These are phyloP conservation scores for Candida sanyaensis DNA, from an alignment of 1,139 yeast species.

Conservation along the genomic window DNA sequence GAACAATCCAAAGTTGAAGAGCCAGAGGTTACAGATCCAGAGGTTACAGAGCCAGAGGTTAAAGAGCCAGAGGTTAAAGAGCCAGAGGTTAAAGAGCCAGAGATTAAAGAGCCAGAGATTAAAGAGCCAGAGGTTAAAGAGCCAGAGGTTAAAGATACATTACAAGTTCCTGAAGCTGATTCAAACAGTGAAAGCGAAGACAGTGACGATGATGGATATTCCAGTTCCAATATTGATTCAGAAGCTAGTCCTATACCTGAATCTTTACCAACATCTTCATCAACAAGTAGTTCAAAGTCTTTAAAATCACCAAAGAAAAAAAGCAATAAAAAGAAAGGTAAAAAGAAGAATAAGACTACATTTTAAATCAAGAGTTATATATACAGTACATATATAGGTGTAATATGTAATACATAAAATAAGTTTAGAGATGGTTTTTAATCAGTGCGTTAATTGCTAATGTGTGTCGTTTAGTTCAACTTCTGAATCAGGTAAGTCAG, in stretches of 20 bases:
- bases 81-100: no score
- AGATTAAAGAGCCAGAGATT: no score
- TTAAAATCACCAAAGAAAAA: slow-evolving; percentile 7
- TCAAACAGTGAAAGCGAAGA: background rate
- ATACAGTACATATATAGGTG: background rate
- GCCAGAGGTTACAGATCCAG: no score
- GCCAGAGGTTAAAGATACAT: no score
- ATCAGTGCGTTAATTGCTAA: no score
- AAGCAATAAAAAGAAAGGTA: slow-evolving; percentile 5
- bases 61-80: no score
- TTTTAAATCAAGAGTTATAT: background rate
- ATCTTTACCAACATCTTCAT: background rate
- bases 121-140: no score
- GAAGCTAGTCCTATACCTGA: slow-evolving; percentile 4
- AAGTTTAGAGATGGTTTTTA: no score
- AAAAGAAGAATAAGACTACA: slow-evolving; percentile 1
- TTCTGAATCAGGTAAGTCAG: no score
- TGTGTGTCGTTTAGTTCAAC: no score
- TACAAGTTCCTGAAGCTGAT: background rate
- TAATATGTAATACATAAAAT: no score
- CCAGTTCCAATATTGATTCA: background rate
- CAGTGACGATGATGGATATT: background rate
- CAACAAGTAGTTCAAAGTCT: background rate
- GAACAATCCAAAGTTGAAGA: slow-evolving; percentile 1
- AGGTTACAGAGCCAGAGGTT: no score